These are phyloP conservation scores for Lenzites betulinus DNA, from an alignment of 768 basidiomycete species.

Conservation along the genomic window DNA sequence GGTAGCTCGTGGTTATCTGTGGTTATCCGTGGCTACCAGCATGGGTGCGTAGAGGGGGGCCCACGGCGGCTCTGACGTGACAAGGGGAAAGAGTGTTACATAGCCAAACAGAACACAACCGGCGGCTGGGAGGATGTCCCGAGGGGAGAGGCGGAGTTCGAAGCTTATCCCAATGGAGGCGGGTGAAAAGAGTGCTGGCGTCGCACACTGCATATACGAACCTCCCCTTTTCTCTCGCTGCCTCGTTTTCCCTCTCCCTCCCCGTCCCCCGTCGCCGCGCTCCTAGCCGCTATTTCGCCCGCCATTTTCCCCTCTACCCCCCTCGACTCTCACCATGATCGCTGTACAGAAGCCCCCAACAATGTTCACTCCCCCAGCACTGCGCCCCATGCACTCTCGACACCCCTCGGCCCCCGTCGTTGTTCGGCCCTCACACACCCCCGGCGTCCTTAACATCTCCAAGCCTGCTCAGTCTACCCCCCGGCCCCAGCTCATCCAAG, in stretches of 20 bases:
- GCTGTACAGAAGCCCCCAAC: slow-evolving; percentile 43
- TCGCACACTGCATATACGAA: slow-evolving; percentile 22
- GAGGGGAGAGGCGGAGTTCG: slow-evolving; percentile 14
- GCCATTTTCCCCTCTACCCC: slow-evolving; percentile 18
- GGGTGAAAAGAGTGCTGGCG: slow-evolving; percentile 14
- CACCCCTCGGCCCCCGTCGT: slow-evolving; percentile 72
- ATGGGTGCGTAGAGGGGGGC: no score
- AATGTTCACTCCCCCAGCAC: slow-evolving; percentile 30
- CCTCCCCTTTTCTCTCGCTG: slow-evolving; percentile 20
- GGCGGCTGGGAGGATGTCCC: slow-evolving; percentile 13
- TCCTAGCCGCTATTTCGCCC: slow-evolving; percentile 26
- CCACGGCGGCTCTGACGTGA: no score
- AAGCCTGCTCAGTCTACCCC: slow-evolving; percentile 47
- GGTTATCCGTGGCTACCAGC: no score
- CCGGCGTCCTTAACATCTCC: slow-evolving; percentile 71
- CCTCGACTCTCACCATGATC: slow-evolving; percentile 37
- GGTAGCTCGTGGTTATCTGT: no score
- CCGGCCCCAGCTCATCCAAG: slow-evolving; percentile 41
- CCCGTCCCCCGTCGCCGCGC: slow-evolving; percentile 27
- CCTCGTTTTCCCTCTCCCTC: slow-evolving; percentile 26
- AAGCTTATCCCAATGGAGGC: slow-evolving; percentile 15
- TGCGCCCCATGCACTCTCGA: slow-evolving; percentile 50
- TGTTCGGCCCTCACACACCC: slow-evolving; percentile 70
- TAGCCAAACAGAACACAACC: slow-evolving; percentile 12
- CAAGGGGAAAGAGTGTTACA: slow-evolving; percentile 6